Evolutionary conservation across 106 monocot genomes (phyloP), one percentile per base, ranked within the genome.

Genomic region (Chionographis japonica): DNA sequence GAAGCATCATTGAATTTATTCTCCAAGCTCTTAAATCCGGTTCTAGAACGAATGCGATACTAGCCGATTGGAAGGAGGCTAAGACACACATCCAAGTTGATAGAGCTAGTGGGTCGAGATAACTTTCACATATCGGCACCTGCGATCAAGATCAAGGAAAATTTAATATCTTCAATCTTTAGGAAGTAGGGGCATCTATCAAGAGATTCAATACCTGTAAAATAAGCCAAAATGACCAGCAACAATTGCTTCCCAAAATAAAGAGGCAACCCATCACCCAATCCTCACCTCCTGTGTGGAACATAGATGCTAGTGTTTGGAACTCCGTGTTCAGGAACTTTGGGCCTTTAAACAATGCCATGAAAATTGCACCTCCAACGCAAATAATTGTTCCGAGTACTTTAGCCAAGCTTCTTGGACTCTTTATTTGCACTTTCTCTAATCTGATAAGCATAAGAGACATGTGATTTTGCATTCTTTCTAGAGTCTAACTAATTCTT

Each of bases 41-140:
- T 55, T 78, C 78, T 4, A 78, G 0, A 54, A 60, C 12, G 7
- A 61, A 52, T 15, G 78, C 41, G 27, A 78, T 15, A 16, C 35
- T 40, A 10, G 52, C 66, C 16, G 61, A 40, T 37, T 61, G 72
- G 27, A 72, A 61, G 1, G 40, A 20, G 2, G 78, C 65, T 49
- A 78, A 43, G 42, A 78, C 61, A 43, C 66, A 72, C 72, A 72
- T 78, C 78, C 72, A 73, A 38, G 72, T 17, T 17, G 78, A 67
- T 12, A 72, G 18, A 0, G 72, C 50, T 8, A 78, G 54, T 0
- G 78, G 78, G 55, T 78, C 65, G 15, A 68, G 72, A 66, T 72
- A 66, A 9, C 39, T 66, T 50, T 56, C 72, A 27, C 72, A 67
- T 52, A 78, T 72, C 5, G 72, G 66, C 16, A 78, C 78, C 78